These are phyloP conservation scores for Calonectria hongkongensis DNA, from an alignment of 2,329 filamentous ascomycete genomes.

Conservation along the genomic window DNA sequence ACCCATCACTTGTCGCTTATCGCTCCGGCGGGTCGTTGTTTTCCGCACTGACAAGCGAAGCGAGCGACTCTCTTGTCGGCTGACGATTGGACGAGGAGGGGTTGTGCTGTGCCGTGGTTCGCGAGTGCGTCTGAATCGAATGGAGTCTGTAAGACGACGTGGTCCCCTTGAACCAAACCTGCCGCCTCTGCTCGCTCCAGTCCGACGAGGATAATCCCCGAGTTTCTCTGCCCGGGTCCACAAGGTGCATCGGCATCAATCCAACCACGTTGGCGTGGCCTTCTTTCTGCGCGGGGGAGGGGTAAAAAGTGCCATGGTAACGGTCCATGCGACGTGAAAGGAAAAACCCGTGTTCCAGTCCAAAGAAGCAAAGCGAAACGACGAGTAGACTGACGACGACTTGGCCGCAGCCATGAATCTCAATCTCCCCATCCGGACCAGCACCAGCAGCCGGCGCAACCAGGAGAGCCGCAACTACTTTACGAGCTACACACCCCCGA, in stretches of 20 bases:
- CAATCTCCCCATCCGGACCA: slow-evolving; percentile 70
- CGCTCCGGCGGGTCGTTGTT: slow-evolving; percentile 9
- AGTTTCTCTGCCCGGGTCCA: slow-evolving; percentile 22
- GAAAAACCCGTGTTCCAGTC: slow-evolving; percentile 2
- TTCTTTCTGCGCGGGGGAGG: slow-evolving; percentile 50
- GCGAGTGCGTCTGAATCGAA: slow-evolving; percentile 22
- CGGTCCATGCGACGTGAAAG: slow-evolving; percentile 41
- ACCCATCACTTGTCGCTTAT: slow-evolving; percentile 14
- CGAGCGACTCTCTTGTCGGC: slow-evolving; percentile 10
- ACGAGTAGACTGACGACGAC: slow-evolving; percentile 18
- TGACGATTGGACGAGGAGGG: slow-evolving; percentile 37
- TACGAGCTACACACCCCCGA: slow-evolving; percentile 72
- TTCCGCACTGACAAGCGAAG: slow-evolving; percentile 10
- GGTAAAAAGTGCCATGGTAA: slow-evolving; percentile 49
- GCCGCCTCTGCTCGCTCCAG: slow-evolving; percentile 16
- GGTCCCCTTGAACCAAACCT: slow-evolving; percentile 16
- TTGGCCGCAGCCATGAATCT: slow-evolving; percentile 65
- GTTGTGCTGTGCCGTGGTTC: slow-evolving; percentile 11
- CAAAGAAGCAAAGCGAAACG: slow-evolving; percentile 28
- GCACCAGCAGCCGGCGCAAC: slow-evolving; percentile 68
- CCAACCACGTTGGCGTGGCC: slow-evolving; percentile 31
- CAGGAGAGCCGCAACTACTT: slow-evolving; percentile 75
- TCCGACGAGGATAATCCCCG: slow-evolving; percentile 25
- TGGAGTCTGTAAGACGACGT: slow-evolving; percentile 37
- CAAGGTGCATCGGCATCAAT: slow-evolving; percentile 37